A percentile compares a stretch with the other conserved stretches of the same genome.
phyloP scores from a whole-genome alignment of 768 basidiomycete species.

The Xanthoconium stramineum region DNA sequence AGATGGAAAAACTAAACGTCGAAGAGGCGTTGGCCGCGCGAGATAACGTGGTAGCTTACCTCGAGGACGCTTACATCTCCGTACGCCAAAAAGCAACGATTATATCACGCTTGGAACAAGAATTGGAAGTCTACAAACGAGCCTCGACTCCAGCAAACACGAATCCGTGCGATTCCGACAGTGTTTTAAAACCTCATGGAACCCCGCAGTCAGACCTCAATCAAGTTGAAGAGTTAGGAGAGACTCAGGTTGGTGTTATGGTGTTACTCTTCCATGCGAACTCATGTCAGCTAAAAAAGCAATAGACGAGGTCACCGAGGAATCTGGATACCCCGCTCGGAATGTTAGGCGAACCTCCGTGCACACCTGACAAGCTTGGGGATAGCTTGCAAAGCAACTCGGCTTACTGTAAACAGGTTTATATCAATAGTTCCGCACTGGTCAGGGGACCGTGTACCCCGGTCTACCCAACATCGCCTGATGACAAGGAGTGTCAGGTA shows the following conservation, averaged over 20 bases:
- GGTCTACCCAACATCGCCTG: not conserved
- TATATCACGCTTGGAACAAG: slow-evolving; percentile 47
- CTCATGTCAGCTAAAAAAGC: not conserved
- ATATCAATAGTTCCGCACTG: slow-evolving; percentile 7
- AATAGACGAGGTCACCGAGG: not conserved
- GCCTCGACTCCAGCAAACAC: slow-evolving; percentile 21
- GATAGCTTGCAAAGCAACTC: slow-evolving; percentile 28
- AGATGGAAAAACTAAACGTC: slow-evolving; percentile 50
- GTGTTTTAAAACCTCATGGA: not conserved
- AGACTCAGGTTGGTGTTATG: slow-evolving; percentile 1
- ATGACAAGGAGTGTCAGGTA: slow-evolving; percentile 15
- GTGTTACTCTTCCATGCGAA: not conserved
- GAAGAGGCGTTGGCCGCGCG: slow-evolving; percentile 60
- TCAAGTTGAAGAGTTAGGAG: not conserved
- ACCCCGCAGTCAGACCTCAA: not conserved
- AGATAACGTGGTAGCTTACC: slow-evolving; percentile 55
- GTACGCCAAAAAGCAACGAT: slow-evolving; percentile 57
- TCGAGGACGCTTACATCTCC: slow-evolving; percentile 57
- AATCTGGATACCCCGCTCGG: not conserved
- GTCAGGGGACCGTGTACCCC: not conserved
- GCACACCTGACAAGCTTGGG: slow-evolving; percentile 20
- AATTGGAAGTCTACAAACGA: slow-evolving; percentile 31
- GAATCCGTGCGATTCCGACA: slow-evolving; percentile 3
- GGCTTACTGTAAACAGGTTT: slow-evolving; percentile 20
- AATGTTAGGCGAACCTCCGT: not conserved